Evolutionary conservation across 2,329 filamentous ascomycete species (phyloP).

Genomic region (Trichoderma atrobrunneum): DNA sequence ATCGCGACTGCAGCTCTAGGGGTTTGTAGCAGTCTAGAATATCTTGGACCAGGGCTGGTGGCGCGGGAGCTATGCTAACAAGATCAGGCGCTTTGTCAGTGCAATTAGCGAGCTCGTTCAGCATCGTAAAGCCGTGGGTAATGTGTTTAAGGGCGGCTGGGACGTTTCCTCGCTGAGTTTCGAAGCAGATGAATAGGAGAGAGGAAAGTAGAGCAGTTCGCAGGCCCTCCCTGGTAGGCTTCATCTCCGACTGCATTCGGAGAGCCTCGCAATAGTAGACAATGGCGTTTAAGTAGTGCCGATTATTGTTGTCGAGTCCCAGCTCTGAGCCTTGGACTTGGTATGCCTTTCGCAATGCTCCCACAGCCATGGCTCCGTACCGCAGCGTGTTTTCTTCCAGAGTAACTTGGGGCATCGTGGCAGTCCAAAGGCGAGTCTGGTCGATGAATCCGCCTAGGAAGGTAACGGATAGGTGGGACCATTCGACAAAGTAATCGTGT

Average conservation of each 20-base stretch:
- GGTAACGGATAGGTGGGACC: slow-evolving; percentile 34
- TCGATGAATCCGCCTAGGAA: slow-evolving; percentile 38
- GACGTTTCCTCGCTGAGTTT: slow-evolving; percentile 40
- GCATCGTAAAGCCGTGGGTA: slow-evolving; percentile 40
- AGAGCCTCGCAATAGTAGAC: slow-evolving; percentile 42
- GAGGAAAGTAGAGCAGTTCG: slow-evolving; percentile 40
- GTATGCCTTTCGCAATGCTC: slow-evolving; percentile 38
- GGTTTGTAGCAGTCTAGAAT: slow-evolving; percentile 41
- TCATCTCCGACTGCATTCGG: slow-evolving; percentile 38
- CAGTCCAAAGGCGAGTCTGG: slow-evolving; percentile 38
- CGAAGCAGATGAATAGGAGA: slow-evolving; percentile 42
- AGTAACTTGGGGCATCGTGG: slow-evolving; percentile 41
- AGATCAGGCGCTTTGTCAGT: slow-evolving; percentile 36
- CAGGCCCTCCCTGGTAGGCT: slow-evolving; percentile 36
- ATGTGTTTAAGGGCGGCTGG: slow-evolving; percentile 41
- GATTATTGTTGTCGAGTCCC: slow-evolving; percentile 30
- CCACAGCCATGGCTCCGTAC: slow-evolving; percentile 42
- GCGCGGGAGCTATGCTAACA: slow-evolving; percentile 38
- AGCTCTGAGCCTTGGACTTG: slow-evolving; percentile 25
- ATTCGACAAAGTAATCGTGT: slow-evolving; percentile 38
- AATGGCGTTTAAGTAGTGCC: slow-evolving; percentile 41
- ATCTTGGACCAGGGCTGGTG: slow-evolving; percentile 37
- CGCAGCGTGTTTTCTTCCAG: slow-evolving; percentile 38
- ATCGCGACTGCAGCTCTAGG: slow-evolving; percentile 39
- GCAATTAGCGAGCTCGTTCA: slow-evolving; percentile 39